Conservation (phyloP, 73 alveolate species). For the Loxodes magnus region DNA sequence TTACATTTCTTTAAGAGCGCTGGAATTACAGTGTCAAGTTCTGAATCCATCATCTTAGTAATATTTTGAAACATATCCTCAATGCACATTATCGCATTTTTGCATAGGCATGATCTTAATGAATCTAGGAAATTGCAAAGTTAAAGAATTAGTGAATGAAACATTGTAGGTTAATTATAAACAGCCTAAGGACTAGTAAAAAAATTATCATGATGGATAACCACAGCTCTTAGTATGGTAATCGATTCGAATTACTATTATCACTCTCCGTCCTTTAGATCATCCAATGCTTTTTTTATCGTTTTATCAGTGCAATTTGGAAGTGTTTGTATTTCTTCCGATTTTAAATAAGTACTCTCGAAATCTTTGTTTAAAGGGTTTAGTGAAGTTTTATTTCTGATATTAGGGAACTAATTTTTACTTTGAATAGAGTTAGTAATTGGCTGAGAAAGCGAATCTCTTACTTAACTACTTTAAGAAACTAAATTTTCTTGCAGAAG, state of each 20-base stretch:
- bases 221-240: not conserved
- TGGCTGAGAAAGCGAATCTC: no score
- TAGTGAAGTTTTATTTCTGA: no score
- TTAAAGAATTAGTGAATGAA: conserved; percentile 1
- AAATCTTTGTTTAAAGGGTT: no score
- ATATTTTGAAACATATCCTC: conserved; percentile 4
- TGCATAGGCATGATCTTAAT: conserved; percentile 1
- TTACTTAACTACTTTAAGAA: no score
- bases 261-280: not conserved
- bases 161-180: no score
- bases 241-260: not conserved
- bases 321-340: no score
- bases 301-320: no score
- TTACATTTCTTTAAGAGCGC: not conserved
- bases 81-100: not conserved
- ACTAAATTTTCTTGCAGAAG: no score
- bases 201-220: not conserved
- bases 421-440: no score
- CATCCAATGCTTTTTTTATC: not conserved
- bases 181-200: not conserved
- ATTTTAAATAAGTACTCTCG: no score
- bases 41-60: conserved; percentile 2
- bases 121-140: conserved; percentile 1
- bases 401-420: no score
- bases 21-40: not conserved